These are phyloP conservation scores for Fusarium nygamai DNA, from an alignment of 2,329 filamentous ascomycete genomes.

Conservation along the genomic window DNA sequence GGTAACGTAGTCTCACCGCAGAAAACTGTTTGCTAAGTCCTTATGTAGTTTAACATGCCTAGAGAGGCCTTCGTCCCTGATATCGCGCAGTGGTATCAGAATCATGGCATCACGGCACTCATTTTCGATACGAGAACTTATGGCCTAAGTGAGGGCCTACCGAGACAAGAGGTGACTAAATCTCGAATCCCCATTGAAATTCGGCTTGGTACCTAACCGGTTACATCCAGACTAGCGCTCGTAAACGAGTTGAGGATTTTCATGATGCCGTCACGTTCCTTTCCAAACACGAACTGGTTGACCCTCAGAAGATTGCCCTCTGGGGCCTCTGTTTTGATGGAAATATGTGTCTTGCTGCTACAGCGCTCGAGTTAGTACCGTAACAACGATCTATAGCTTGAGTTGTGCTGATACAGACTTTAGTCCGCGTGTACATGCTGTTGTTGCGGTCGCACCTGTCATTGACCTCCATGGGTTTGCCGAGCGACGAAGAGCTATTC, in stretches of 20 bases:
- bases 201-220: rapidly evolving
- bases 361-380: background rate
- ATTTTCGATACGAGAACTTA: background rate
- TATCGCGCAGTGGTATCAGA: background rate
- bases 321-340: background rate
- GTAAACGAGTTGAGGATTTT: background rate
- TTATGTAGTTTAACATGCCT: background rate
- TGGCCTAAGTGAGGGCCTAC: background rate
- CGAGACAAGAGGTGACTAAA: background rate
- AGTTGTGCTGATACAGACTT: background rate
- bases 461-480: background rate
- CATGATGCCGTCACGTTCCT: background rate
- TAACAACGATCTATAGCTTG: rapidly evolving
- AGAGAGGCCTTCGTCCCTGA: background rate
- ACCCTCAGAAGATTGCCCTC: background rate
- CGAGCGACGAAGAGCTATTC: background rate
- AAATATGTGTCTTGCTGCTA: background rate
- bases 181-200: rapidly evolving
- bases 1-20: rapidly evolving
- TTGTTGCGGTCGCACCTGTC: background rate
- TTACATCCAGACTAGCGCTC: background rate
- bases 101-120: background rate
- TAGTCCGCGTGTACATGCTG: background rate
- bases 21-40: background rate
- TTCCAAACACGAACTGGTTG: background rate